Evolutionary conservation across 805 yeast genomes (phyloP).

Genomic region (Metschnikowia reukaufii): DNA sequence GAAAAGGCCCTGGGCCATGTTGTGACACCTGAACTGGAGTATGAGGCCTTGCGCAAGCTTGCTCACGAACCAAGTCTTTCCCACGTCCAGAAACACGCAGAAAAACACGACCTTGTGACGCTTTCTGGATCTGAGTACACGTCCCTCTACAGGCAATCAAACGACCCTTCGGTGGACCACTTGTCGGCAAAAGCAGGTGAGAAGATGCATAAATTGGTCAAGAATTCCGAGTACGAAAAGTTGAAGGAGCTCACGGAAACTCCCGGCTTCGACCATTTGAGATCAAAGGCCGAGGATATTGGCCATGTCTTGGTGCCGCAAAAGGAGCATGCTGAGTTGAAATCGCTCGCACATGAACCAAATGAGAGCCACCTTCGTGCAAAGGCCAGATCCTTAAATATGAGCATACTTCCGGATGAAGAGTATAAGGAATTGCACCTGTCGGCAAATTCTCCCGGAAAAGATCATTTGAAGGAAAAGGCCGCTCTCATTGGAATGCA

Average conservation of each 20-base stretch:
- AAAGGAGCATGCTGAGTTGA: slow-evolving; percentile 1
- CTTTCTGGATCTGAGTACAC: slow-evolving; percentile 35
- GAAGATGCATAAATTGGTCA: slow-evolving; percentile 10
- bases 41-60: slow-evolving; percentile 13
- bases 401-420: background rate
- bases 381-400: slow-evolving; percentile 1
- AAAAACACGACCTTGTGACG: slow-evolving; percentile 31
- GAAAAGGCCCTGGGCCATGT: slow-evolving; percentile 21
- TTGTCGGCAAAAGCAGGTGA: slow-evolving; percentile 18
- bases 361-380: slow-evolving; percentile 8
- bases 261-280: slow-evolving; percentile 10
- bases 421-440: slow-evolving; percentile 3
- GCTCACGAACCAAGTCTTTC: slow-evolving; percentile 26
- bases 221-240: slow-evolving; percentile 4
- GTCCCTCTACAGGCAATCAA: slow-evolving; percentile 28
- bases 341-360: slow-evolving; percentile 6
- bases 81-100: slow-evolving; percentile 37
- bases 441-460: slow-evolving; percentile 9
- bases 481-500: slow-evolving; percentile 5
- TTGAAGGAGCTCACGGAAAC: slow-evolving; percentile 7
- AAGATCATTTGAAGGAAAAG: slow-evolving; percentile 5
- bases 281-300: slow-evolving; percentile 7
- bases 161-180: slow-evolving; percentile 29
- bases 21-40: slow-evolving; percentile 20
- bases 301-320: slow-evolving; percentile 6